Base-by-base conservation (phyloP, 164 flowering plant genomes). In the Umbellularia californica region DNA sequence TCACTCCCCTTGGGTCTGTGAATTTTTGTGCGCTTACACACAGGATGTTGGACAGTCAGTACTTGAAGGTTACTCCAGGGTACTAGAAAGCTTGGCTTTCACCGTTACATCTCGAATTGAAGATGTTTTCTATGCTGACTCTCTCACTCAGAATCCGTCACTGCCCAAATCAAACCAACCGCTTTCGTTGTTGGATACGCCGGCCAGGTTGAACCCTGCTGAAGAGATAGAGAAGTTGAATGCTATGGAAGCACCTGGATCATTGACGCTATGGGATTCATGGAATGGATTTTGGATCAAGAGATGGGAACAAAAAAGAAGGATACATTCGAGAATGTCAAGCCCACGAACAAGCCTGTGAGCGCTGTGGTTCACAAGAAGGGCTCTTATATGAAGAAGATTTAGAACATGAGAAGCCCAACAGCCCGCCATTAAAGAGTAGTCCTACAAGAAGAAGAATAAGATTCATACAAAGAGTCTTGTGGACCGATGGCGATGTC, bases 21-120 rank as follows among this genome's bases (percentile, higher is more conserved):
- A n/a, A n/a, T n/a, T n/a, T n/a, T n/a, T n/a, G n/a, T n/a, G n/a
- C n/a, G n/a, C n/a, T n/a, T n/a, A n/a, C n/a, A n/a, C n/a, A n/a
- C n/a, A n/a, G n/a, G 97, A 94, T 84, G 89, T 92, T 19, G 97
- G 98, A 25, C 88, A 89, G 33, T 82, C 98, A 17, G 74, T 92
- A 24, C 84, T 92, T 1, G 98, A 94, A 82, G 87, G 97, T 85
- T 94, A 94, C 69, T 94, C 98, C 22, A 90, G 98, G 80, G 80
- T 94, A 72, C 81, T 94, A 41, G 98, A 94, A 77, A 92, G 90
- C 84, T 84, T 94, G 81, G 98, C 98, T 4, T 87, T 33, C 81
- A 87, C 87, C 10, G 83, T 93, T 28, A 81, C 87, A 82, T 89
- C 97, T 0, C 85, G 87, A 52, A 88, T 91, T 19, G 97, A 93